phyloP scores from a whole-genome alignment of 352 stramenopile species.

The Globisporangium paroecandrum region DNA sequence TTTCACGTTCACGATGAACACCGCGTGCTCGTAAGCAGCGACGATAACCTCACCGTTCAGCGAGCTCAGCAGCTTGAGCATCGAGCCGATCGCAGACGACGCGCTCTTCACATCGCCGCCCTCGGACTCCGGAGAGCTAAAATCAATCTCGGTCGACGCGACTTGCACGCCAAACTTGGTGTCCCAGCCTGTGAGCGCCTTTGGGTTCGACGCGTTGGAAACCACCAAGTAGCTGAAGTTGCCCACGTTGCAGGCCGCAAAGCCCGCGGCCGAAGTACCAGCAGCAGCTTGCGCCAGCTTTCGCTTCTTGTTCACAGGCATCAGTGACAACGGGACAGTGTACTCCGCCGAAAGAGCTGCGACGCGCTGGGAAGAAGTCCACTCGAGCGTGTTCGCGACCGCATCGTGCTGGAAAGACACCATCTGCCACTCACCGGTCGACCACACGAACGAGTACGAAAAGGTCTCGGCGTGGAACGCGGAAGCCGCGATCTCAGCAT shows the following conservation, averaged over 20 bases:
- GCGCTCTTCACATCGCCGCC: constrained; percentile 17
- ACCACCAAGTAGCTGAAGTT: constrained; percentile 61
- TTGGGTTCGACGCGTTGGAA: constrained; percentile 27
- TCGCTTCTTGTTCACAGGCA: constrained; percentile 53
- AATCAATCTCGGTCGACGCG: constrained; percentile 42
- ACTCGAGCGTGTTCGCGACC: constrained; percentile 38
- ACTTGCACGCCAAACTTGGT: constrained; percentile 74
- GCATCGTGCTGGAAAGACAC: constrained; percentile 47
- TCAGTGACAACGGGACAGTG: constrained; percentile 18
- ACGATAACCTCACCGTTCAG: constrained; percentile 57
- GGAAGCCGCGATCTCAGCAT: constrained; percentile 31
- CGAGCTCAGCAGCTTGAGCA: constrained; percentile 48
- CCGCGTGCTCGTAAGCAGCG: constrained; percentile 54
- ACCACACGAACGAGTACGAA: constrained; percentile 63
- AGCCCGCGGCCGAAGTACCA: constrained; percentile 15
- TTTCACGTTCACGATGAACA: constrained; percentile 64
- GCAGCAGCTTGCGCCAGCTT: constrained; percentile 38
- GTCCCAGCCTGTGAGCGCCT: constrained; percentile 59
- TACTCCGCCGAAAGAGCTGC: constrained; percentile 26
- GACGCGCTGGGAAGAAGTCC: constrained; percentile 39
- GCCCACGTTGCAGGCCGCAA: constrained; percentile 38
- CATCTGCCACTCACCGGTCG: constrained; percentile 54
- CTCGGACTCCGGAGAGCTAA: constrained; percentile 23
- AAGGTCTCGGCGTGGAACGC: constrained; percentile 73
- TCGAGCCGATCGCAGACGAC: constrained; percentile 28